Evolutionary conservation across 2,329 filamentous ascomycete genomes (phyloP), one percentile per base, ranked within the genome.

Genomic region (Penicillium sp.): DNA sequence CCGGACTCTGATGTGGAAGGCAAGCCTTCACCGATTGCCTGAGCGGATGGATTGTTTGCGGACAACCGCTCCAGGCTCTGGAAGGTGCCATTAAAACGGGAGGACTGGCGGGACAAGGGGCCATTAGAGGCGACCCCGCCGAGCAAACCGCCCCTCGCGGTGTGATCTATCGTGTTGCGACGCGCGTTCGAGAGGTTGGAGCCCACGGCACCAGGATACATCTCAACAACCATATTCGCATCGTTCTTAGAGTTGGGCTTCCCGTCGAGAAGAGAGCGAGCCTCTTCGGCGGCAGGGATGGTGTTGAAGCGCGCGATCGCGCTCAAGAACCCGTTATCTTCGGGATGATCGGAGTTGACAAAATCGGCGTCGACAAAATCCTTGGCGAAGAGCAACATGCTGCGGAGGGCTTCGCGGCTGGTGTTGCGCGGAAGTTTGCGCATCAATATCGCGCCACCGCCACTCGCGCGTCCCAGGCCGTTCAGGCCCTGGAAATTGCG

Each of bases 351-450:
- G 45, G 76, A 74, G 5, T 75, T 70, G 15, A 85, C 73, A 55
- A 86, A 79, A 48, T 84, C 80, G 50, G 79, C 79, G 57, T 84
- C 80, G 45, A 84, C 71, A 45, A 86, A 75, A 57, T 86, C 83
- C 61, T 84, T 82, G 18, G 84, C 82, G 61, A 87, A 86, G n/a
- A 85, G 74, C 6, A 87, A 74, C 75, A 87, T 84, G 66, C 81
- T 84, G 58, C 80, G 78, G 51, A 87, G 75, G 16, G 80, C 76
- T 57, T 85, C 83, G 46, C 76, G 70, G 62, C 78, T 82, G 41
- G 79, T 85, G 65, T 79, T 84, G 53, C 75, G 77, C 4, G 84
- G 82, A 13, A 87, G 74, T 60, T 79, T 82, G 63, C 82, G 82
- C 72, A 87, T 76, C 50, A 83, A 68, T 54, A 87, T 76, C 42